Conservation (phyloP, 2,329 filamentous ascomycete species). For the Fusarium haematococcum region DNA sequence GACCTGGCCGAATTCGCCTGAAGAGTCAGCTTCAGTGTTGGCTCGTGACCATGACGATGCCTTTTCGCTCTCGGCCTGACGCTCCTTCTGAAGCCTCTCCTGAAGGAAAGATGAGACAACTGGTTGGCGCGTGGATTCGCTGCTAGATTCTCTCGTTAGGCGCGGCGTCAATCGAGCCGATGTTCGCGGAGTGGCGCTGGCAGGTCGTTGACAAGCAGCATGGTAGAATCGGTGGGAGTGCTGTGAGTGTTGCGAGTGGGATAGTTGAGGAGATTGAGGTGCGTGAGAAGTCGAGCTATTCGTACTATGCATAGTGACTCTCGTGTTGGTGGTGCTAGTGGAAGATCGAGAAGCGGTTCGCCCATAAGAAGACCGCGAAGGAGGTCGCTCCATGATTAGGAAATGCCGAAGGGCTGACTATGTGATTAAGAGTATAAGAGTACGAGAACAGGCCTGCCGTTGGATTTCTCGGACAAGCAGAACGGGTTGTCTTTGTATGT, state of each 20-base stretch:
- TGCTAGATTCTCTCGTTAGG: slow-evolving; percentile 56
- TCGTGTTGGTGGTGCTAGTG: slow-evolving; percentile 56
- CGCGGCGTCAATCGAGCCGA: slow-evolving; percentile 55
- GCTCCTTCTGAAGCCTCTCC: slow-evolving; percentile 65
- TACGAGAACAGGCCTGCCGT: slow-evolving; percentile 1
- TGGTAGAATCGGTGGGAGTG: slow-evolving; percentile 56
- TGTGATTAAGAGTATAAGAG: neutral
- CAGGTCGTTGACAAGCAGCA: slow-evolving; percentile 50
- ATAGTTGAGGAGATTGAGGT: slow-evolving; percentile 50
- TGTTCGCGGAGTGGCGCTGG: slow-evolving; percentile 49
- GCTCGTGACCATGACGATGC: slow-evolving; percentile 48
- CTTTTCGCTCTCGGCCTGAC: slow-evolving; percentile 62
- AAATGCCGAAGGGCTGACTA: neutral
- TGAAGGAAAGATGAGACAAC: slow-evolving; percentile 65
- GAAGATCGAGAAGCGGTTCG: slow-evolving; percentile 62
- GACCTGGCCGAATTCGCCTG: slow-evolving; percentile 52
- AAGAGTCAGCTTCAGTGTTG: slow-evolving; percentile 53
- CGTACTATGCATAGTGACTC: slow-evolving; percentile 55
- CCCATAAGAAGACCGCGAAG: slow-evolving; percentile 49
- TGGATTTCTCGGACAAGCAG: slow-evolving; percentile 2
- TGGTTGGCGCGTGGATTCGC: slow-evolving; percentile 55
- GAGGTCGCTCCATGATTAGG: slow-evolving; percentile 47
- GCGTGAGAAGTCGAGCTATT: slow-evolving; percentile 57
- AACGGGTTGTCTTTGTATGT: neutral
- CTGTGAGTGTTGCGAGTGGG: slow-evolving; percentile 51